Evolutionary conservation across 257 asterid genomes (phyloP).

Genomic region (Vinca minor): DNA sequence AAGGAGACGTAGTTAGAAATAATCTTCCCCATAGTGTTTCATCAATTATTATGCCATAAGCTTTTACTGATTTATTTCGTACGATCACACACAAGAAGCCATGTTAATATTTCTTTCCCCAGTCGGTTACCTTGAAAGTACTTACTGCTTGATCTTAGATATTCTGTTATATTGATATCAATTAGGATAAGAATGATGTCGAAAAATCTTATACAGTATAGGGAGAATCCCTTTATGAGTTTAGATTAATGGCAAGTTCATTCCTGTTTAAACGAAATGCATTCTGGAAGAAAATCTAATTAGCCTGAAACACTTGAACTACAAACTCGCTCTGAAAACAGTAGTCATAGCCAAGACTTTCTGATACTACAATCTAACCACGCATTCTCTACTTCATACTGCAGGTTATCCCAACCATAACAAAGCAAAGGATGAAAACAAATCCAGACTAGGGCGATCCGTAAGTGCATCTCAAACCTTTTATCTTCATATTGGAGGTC

Average conservation of each 20-base stretch:
- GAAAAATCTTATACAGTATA: too few relatives aligned
- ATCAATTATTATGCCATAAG: not conserved
- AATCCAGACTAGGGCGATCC: slow-evolving; percentile 46
- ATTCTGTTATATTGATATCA: too few relatives aligned
- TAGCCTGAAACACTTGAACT: not conserved
- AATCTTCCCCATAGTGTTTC: slow-evolving; percentile 1
- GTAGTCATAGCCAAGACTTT: not conserved
- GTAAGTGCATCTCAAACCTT: slow-evolving; percentile 33
- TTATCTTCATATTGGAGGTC: not conserved
- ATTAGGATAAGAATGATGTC: too few relatives aligned
- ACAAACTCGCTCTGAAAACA: not conserved
- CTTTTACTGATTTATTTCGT: not conserved
- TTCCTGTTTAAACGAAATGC: not conserved
- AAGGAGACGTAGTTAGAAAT: too few relatives aligned
- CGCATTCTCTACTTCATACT: slow-evolving; percentile 1
- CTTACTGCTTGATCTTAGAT: too few relatives aligned
- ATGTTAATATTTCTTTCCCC: too few relatives aligned
- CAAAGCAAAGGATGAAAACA: slow-evolving; percentile 39
- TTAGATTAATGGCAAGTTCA: not conserved
- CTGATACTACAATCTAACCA: not conserved
- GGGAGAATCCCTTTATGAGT: too few relatives aligned
- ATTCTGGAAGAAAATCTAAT: not conserved
- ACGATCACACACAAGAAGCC: too few relatives aligned
- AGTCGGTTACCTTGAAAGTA: too few relatives aligned
- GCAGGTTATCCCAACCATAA: slow-evolving; percentile 55